Evolutionary conservation across 805 yeast genomes (phyloP), one percentile per base, ranked within the genome.

Genomic region (Teunomyces aglyptinius): DNA sequence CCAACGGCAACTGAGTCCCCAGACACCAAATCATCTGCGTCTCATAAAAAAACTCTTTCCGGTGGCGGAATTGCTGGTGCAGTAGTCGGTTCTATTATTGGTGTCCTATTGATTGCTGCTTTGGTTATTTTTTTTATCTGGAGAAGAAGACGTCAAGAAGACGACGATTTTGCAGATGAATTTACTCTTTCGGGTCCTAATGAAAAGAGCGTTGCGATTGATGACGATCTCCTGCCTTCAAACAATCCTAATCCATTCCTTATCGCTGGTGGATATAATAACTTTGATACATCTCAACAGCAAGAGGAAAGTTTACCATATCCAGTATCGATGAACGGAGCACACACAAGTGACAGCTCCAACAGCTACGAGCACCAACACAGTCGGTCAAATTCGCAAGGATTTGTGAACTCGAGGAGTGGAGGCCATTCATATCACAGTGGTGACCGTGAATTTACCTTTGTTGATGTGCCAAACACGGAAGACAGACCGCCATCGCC

Each of bases 21-120:
- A 12, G 31, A 36, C 18, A 43, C 47, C 24, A 13, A 39, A 6
- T 43, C 47, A 8, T 19, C 48, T 10, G 13, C 43, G 1, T 36
- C 57, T 6, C 32, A 44, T 22, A 43, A 38, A 13, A 52, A 51
- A 41, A 49, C 60, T 8, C 47, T 70, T n/a, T 64, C 73, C 2
- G 64, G 65, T 2, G 76, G 76, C 10, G 67, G 65, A 20, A 71
- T 72, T 41, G 76, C 70, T 3, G 77, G 77, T 7, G 67, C 66
- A 1, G 75, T 69, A 2, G 65, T 72, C n/a, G 77, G 76, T 4
- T 55, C 69, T 5, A 54, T 71, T 4, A 73, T 64, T 0, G 77
- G 77, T 5, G 67, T 59, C 6, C 70, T 58, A 13, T 22, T 70
- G n/a, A 53, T 63, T 16, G 66, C 58, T 3, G 51, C 46, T 20